Evolutionary conservation across 2,329 filamentous ascomycete species (phyloP).

Genomic region (Talaromyces amestolkiae): DNA sequence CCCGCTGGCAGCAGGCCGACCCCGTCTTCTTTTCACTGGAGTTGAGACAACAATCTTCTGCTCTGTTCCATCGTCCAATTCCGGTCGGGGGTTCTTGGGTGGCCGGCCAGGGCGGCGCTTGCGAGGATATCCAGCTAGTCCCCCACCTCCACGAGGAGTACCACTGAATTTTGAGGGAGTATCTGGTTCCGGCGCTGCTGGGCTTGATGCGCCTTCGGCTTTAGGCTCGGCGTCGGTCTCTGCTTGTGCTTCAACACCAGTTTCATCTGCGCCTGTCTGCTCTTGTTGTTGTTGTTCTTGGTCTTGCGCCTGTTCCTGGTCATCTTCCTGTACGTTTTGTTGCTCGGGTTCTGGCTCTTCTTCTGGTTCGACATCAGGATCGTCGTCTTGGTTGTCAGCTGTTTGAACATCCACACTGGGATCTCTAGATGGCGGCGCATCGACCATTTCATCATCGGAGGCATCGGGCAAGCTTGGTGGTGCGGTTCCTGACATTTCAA

Average conservation of each 20-base stretch:
- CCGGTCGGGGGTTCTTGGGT: conserved; percentile 77
- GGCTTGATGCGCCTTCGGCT: conserved; percentile 35
- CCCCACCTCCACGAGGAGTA: conserved; percentile 51
- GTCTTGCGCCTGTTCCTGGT: neutral
- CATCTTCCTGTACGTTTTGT: conserved; percentile 5
- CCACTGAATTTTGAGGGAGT: conserved; percentile 44
- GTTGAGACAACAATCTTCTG: conserved; percentile 46
- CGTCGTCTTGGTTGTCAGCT: conserved; percentile 33
- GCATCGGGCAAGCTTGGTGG: conserved; percentile 41
- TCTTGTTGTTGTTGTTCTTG: conserved; percentile 33
- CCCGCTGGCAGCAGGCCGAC: conserved; percentile 52
- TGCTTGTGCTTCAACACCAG: conserved; percentile 29
- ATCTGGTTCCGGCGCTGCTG: conserved; percentile 40
- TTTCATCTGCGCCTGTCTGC: conserved; percentile 34
- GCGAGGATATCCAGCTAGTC: conserved; percentile 60
- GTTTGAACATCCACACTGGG: conserved; percentile 35
- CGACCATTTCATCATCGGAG: conserved; percentile 48
- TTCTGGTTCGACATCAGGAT: conserved; percentile 30
- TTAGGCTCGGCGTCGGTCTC: conserved; percentile 41
- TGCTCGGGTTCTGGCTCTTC: conserved; percentile 48
- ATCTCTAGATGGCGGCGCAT: conserved; percentile 35
- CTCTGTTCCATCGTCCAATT: conserved; percentile 63
- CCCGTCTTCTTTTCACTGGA: conserved; percentile 59
- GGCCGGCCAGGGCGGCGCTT: conserved; percentile 78
- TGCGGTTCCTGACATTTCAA: conserved; percentile 37